A percentile compares a stretch with the other conserved stretches of the same genome.
phyloP scores from a whole-genome alignment of 2,329 filamentous ascomycete species.

The Ceratocystis eucalypticola region DNA sequence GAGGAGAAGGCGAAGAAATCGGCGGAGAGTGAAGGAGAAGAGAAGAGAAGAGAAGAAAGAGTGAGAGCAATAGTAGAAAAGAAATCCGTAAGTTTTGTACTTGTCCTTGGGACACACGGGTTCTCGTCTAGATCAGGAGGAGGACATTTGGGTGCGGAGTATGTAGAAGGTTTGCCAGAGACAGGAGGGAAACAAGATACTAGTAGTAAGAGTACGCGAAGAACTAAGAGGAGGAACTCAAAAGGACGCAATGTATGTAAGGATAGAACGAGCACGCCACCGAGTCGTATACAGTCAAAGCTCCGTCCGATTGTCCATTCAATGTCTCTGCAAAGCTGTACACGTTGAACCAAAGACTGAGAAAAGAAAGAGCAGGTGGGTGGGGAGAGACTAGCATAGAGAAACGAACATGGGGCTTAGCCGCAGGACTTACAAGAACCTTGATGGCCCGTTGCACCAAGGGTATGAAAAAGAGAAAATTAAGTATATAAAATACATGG shows the following conservation, averaged over 20 bases:
- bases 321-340: background rate
- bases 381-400: background rate
- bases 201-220: background rate
- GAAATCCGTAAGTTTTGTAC: background rate
- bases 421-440: slow-evolving; percentile 12
- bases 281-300: background rate
- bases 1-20: background rate
- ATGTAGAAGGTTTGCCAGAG: background rate
- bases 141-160: background rate
- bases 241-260: background rate
- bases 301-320: background rate
- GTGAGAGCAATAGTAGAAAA: background rate
- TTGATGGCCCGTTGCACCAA: slow-evolving; percentile 13
- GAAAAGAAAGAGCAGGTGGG: background rate
- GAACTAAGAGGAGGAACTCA: background rate
- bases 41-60: background rate
- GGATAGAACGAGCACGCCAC: background rate
- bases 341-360: background rate
- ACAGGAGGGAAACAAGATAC: background rate
- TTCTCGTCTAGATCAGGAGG: background rate
- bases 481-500: background rate
- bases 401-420: slow-evolving; percentile 2
- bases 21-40: background rate
- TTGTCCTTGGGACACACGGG: background rate
- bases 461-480: background rate